phyloP scores from a whole-genome alignment of 2,329 filamentous ascomycete genomes.

The Grosmannia serpens region DNA sequence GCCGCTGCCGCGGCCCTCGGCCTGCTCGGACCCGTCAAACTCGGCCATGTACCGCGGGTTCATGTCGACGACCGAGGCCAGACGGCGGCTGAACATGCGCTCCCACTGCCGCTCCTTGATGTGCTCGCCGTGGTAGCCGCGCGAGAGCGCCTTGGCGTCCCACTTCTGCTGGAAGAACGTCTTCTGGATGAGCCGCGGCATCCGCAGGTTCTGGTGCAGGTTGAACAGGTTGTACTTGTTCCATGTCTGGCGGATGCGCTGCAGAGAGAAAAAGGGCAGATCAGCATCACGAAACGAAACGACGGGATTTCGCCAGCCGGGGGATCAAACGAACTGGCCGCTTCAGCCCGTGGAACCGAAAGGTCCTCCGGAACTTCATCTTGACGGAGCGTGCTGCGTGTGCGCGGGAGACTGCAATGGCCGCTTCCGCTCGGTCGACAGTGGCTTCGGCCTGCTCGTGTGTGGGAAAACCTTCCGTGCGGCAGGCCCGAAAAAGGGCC shows the following conservation, averaged over 20 bases:
- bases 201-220: conserved; percentile 42
- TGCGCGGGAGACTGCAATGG: neutral
- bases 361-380: conserved; percentile 42
- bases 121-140: conserved; percentile 90
- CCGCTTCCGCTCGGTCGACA: neutral
- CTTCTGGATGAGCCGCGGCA: conserved; percentile 27
- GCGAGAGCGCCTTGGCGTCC: conserved; percentile 70
- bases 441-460: neutral
- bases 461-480: neutral
- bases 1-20: conserved; percentile 74
- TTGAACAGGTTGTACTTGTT: conserved; percentile 97
- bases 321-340: conserved; percentile 34
- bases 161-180: conserved; percentile 99
- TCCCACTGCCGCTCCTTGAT: conserved; percentile 89
- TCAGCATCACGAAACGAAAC: neutral
- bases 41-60: conserved; percentile 66
- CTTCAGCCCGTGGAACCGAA: conserved; percentile 56
- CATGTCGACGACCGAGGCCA: conserved; percentile 79
- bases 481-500: neutral
- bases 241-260: conserved; percentile 96
- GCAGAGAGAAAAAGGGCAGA: conserved; percentile 7
- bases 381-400: conserved; percentile 15
- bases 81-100: conserved; percentile 75
- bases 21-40: conserved; percentile 72
- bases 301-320: neutral